Conservation (phyloP, 257 asterid genomes). For the Penstemon barbatus region DNA sequence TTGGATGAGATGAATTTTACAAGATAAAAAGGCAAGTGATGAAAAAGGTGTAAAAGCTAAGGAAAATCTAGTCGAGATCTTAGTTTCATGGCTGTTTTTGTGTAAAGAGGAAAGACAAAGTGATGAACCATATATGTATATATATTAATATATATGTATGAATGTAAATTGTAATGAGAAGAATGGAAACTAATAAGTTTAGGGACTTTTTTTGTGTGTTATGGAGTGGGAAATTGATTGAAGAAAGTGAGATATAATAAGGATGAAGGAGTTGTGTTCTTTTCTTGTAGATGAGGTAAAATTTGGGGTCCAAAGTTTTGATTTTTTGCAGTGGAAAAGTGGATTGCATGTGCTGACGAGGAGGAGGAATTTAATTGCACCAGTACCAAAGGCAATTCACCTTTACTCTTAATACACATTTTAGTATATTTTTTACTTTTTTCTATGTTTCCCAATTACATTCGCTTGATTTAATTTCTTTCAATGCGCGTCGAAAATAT, state of each 20-base stretch:
- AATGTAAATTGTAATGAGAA: background rate
- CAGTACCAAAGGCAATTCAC: constrained; percentile 64
- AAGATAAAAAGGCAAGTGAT: background rate
- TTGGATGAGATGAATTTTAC: background rate
- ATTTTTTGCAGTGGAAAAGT: constrained; percentile 59
- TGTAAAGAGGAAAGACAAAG: constrained; percentile 1
- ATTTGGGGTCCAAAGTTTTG: constrained; percentile 45
- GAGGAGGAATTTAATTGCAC: constrained; percentile 50
- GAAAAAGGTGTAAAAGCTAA: constrained; percentile 22
- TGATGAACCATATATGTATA: background rate
- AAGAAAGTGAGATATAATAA: constrained; percentile 31
- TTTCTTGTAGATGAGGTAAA: constrained; percentile 70
- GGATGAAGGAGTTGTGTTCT: constrained; percentile 36
- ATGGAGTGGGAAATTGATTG: background rate
- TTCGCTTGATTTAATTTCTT: too few species aligned
- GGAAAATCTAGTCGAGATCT: constrained; percentile 18
- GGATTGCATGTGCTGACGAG: constrained; percentile 84
- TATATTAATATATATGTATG: background rate
- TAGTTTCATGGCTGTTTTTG: constrained; percentile 21
- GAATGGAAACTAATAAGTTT: too few species aligned
- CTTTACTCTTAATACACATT: constrained; percentile 42
- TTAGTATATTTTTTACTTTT: background rate
- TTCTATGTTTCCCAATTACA: too few species aligned
- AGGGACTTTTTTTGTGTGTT: background rate
- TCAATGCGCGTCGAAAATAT: too few species aligned